These are phyloP conservation scores for Backusella westeae DNA, from an alignment of 192 early-diverging fungal genomes.

Conservation along the genomic window DNA sequence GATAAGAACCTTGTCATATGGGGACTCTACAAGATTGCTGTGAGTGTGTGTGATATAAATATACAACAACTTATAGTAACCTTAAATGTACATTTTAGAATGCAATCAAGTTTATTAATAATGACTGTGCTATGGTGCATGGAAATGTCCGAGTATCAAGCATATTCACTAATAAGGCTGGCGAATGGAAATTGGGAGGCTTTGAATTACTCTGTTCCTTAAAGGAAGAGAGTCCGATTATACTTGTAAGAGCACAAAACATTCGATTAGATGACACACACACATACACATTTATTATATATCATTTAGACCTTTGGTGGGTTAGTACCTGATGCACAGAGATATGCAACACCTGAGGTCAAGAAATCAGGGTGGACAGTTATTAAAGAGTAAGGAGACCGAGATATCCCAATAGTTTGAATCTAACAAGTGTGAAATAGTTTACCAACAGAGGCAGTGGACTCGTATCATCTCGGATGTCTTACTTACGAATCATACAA, in stretches of 20 bases:
- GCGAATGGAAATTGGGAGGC: slow-evolving; percentile 96
- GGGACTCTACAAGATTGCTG: slow-evolving; percentile 90
- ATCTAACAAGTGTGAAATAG: slow-evolving; percentile 6
- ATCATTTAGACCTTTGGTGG: slow-evolving; percentile 55
- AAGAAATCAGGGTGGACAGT: slow-evolving; percentile 56
- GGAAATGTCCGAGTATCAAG: slow-evolving; percentile 78
- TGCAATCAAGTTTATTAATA: slow-evolving; percentile 84
- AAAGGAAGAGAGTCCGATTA: slow-evolving; percentile 65
- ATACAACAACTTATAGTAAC: no score
- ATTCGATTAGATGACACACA: not conserved
- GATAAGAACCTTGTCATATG: slow-evolving; percentile 68
- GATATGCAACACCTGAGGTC: slow-evolving; percentile 76
- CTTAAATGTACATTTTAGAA: slow-evolving; percentile 41
- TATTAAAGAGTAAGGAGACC: slow-evolving; percentile 55
- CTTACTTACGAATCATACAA: slow-evolving; percentile 86
- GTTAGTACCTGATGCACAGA: slow-evolving; percentile 59
- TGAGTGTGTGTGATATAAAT: slow-evolving; percentile 40
- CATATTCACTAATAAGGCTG: slow-evolving; percentile 85
- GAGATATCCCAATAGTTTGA: slow-evolving; percentile 1
- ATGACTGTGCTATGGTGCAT: slow-evolving; percentile 84
- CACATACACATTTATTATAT: no score
- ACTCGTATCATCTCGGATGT: slow-evolving; percentile 81
- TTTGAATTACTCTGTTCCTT: slow-evolving; percentile 74
- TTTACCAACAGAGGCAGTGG: slow-evolving; percentile 50
- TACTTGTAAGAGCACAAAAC: slow-evolving; percentile 42